Evolutionary conservation across 2,329 filamentous ascomycete genomes (phyloP), one percentile per base, ranked within the genome.

Genomic region (Colletotrichum limetticola): DNA sequence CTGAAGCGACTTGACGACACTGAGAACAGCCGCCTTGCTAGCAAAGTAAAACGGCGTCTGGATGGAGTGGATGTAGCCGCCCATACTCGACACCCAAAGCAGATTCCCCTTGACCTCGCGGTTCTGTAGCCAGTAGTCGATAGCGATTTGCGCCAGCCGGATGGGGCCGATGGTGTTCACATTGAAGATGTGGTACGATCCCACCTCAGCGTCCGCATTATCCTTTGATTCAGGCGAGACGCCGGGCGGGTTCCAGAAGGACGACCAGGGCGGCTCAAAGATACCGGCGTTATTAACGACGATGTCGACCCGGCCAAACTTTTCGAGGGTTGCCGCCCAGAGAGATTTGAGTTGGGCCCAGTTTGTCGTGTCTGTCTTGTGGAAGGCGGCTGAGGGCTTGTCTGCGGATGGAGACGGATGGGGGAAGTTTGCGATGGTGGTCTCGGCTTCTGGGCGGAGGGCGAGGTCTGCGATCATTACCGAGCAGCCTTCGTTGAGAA

Each of bases 81-180:
- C 77, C 42, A 82, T 28, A n/a, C 77, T 80, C 0, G 77, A 74
- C 0, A 83, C 53, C 58, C 75, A 78, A 1, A 82, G 53, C 0
- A 82, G 14, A 16, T 80, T 79, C 1, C 77, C 96, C 11, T 76
- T 12, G 7, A 78, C 62, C 16, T 52, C 1, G 14, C 68, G 68
- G 52, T 79, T 74, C 55, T 78, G 65, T 14, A 78, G 68, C 80
- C 79, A 83, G 61, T 80, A 79, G 52, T 78, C 74, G 12, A 81
- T 62, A 0, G 78, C 79, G 12, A 80, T 75, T 12, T 80, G 77
- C 0, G 79, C 76, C 1, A 80, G 49, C 1, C 77, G 74, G 6
- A 81, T 79, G 0, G 80, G 79, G 0, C 68, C 77, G 4, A 77
- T 74, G 2, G 37, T 42, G 6, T 81, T 81, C 4, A 81, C 55